A percentile compares a stretch with the other conserved stretches of the same genome.
Evolutionary conservation across 176 grass and related monocot species (phyloP).

Genomic region (Poa annua): DNA sequence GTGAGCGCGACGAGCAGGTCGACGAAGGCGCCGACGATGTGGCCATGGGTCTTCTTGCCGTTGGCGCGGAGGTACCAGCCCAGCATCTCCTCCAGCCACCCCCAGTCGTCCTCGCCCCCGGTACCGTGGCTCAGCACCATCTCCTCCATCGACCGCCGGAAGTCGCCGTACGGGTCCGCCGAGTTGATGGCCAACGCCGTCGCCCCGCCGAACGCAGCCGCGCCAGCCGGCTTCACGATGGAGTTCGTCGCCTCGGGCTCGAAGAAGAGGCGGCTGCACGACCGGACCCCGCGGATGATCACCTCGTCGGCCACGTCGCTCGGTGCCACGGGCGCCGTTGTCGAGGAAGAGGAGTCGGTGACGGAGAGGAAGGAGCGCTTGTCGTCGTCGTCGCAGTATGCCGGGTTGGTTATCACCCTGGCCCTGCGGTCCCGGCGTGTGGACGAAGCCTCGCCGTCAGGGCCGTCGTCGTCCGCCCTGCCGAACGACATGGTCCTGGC

Average conservation of each 20-base stretch:
- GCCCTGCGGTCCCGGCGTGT: background rate
- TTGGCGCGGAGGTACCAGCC: constrained; percentile 82
- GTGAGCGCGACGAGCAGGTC: constrained; percentile 67
- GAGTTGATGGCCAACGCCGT: constrained; percentile 75
- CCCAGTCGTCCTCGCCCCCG: constrained; percentile 47
- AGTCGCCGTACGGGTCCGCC: constrained; percentile 65
- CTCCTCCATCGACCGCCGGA: constrained; percentile 85
- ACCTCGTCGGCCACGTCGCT: constrained; percentile 34
- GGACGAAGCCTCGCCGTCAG: background rate
- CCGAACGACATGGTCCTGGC: constrained; percentile 45
- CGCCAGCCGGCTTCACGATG: background rate
- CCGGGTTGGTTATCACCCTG: constrained; percentile 28
- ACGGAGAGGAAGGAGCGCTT: constrained; percentile 13
- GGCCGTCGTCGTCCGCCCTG: background rate
- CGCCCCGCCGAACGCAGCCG: constrained; percentile 54
- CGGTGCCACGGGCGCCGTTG: background rate
- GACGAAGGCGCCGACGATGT: constrained; percentile 78
- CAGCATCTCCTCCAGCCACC: constrained; percentile 89
- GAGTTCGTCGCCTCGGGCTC: constrained; percentile 9
- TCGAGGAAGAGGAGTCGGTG: background rate
- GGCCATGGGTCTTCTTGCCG: constrained; percentile 66
- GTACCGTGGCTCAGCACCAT: constrained; percentile 67
- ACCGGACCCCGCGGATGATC: constrained; percentile 46
- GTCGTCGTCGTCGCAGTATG: constrained; percentile 21
- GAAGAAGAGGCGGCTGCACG: constrained; percentile 22